phyloP scores from a whole-genome alignment of 148 eudicot genomes.

The Spergularia bocconei region DNA sequence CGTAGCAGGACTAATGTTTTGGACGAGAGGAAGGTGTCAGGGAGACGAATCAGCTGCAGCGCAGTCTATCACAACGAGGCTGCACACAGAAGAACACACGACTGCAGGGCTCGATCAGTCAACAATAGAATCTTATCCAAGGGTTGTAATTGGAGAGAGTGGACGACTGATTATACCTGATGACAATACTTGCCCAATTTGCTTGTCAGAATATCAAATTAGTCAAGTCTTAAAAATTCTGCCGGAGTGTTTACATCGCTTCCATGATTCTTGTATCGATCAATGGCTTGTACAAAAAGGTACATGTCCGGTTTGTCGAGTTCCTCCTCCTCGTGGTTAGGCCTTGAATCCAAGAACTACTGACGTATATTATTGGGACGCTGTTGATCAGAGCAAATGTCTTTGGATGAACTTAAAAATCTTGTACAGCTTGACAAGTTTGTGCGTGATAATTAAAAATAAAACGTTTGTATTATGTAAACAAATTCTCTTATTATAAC shows the following conservation, averaged over 20 bases:
- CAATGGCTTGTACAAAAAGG: slow-evolving; percentile 17
- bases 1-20: no score
- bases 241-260: slow-evolving; percentile 22
- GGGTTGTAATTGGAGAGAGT: slow-evolving; percentile 16
- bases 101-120: background rate
- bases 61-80: no score
- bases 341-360: no score
- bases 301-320: slow-evolving; percentile 25
- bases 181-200: slow-evolving; percentile 21
- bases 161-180: slow-evolving; percentile 1
- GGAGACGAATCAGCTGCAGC: no score
- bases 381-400: no score
- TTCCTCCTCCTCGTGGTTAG: background rate
- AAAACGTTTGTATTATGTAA: no score
- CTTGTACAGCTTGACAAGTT: no score
- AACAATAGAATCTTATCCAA: slow-evolving; percentile 20
- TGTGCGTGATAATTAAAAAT: no score
- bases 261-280: slow-evolving; percentile 17
- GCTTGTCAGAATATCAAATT: slow-evolving; percentile 12
- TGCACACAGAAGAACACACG: background rate
- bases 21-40: no score
- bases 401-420: no score
- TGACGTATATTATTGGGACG: no score
- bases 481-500: no score
- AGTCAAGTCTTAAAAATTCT: slow-evolving; percentile 6